Percentiles rank a stretch among this genome's conserved stretches.
These are phyloP conservation scores for Leccinum subgranulosum DNA, from an alignment of 768 basidiomycete species.

Conservation along the genomic window DNA sequence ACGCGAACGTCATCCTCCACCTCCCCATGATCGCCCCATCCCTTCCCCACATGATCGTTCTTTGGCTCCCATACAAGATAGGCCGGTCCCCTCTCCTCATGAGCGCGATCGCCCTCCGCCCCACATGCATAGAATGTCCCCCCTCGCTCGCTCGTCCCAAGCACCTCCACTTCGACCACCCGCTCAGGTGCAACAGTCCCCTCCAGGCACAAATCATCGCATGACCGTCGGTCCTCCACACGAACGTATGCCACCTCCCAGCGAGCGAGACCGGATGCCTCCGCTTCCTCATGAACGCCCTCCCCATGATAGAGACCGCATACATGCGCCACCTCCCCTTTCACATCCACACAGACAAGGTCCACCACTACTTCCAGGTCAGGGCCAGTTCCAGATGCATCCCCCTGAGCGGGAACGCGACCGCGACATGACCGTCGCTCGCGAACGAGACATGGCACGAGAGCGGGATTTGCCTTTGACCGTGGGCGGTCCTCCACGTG, in stretches of 20 bases:
- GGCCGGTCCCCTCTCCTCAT: constrained; percentile 23
- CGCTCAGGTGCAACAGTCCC: constrained; percentile 19
- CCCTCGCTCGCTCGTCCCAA: constrained; percentile 17
- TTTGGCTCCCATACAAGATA: constrained; percentile 21
- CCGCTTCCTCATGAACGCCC: constrained; percentile 23
- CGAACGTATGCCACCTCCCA: constrained; percentile 22
- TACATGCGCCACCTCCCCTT: constrained; percentile 25
- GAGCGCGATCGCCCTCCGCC: constrained; percentile 22
- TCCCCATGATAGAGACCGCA: constrained; percentile 24
- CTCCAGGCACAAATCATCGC: constrained; percentile 24
- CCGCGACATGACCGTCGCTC: constrained; percentile 13
- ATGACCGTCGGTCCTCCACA: constrained; percentile 19
- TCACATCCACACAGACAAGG: constrained; percentile 19
- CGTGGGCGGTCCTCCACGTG: constrained; percentile 22
- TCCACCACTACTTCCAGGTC: constrained; percentile 25
- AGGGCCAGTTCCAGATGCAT: constrained; percentile 30
- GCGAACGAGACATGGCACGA: constrained; percentile 24
- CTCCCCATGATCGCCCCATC: constrained; percentile 23
- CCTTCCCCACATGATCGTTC: constrained; percentile 19
- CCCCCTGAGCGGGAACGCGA: constrained; percentile 31
- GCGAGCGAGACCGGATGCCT: constrained; percentile 26
- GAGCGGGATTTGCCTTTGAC: constrained; percentile 20
- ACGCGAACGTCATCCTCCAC: constrained; percentile 21
- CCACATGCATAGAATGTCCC: constrained; percentile 25
- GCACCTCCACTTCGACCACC: constrained; percentile 13